phyloP scores from a whole-genome alignment of 169 alveolate species.

The Plasmodium ovale region DNA sequence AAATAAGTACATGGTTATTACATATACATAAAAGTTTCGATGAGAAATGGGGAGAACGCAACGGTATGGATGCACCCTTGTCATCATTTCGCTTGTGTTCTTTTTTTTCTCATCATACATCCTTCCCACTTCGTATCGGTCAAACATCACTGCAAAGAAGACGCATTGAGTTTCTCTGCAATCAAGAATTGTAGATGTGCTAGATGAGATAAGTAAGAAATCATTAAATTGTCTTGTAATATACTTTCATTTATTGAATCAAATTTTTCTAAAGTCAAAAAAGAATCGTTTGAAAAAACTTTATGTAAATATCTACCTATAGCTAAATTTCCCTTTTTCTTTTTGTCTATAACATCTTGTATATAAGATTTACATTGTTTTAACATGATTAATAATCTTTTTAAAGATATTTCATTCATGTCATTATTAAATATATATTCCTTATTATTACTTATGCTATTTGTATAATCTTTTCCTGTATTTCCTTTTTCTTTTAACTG shows the following conservation, averaged over 20 bases:
- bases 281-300: conserved; percentile 84
- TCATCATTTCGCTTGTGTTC: no score
- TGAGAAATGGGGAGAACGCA: no score
- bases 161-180: conserved; percentile 89
- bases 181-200: conserved; percentile 89
- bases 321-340: conserved; percentile 82
- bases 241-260: conserved; percentile 88
- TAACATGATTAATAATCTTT: conserved; percentile 73
- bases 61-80: no score
- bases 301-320: conserved; percentile 88
- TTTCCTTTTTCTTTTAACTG: conserved; percentile 17
- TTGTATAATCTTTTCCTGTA: conserved; percentile 18
- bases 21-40: no score
- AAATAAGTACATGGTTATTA: no score
- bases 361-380: conserved; percentile 77
- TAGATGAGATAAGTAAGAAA: conserved; percentile 83
- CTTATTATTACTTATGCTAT: conserved; percentile 25
- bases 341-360: conserved; percentile 77
- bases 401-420: conserved; percentile 75
- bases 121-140: no score
- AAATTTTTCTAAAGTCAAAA: conserved; percentile 81
- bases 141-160: conserved; percentile 77
- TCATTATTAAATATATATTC: conserved; percentile 33
- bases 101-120: no score
- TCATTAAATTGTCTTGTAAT: conserved; percentile 90